Evolutionary conservation across 176 grass and related monocot genomes (phyloP), one percentile per base, ranked within the genome.

Genomic region (maize (Zea mays)): DNA sequence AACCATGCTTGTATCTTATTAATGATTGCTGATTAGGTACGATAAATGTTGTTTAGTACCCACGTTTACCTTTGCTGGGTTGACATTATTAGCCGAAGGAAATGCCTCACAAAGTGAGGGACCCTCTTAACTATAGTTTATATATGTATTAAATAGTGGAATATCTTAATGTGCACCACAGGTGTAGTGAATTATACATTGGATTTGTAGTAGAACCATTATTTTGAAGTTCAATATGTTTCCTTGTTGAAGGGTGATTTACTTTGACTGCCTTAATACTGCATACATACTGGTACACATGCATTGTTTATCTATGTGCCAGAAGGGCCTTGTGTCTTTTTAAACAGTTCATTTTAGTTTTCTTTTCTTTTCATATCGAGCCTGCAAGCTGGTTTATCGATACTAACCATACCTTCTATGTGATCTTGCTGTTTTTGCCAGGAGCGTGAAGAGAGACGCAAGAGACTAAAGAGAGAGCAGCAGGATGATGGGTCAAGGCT

Each of bases 401-500:
- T 74, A 20, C 5, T 51, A 36, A 21, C 11, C 7, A 5, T 45
- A 34, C 6, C 44, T 9, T 38, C 79, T 42, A 67, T 79, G 21
- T 13, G 57, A 52, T 63, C 27, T 47, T 80, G 72, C 17, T 51
- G 37, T 73, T 66, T 34, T 79, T 35, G 59, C 36, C 82, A 97
- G 94, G 91, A 98, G 49, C 89, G 91, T 55, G 91, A 98, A 85
- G 95, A 98, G 84, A 90, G 95, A 65, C 83, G 83, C 19, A 85
- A 45, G 48, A 94, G 48, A 44, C 78, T 94, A 58, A 93, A 87
- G 81, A 87, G 84, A 86, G 81, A 88, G 8, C 69, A 87, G 3
- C 89, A 75, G 20, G 87, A 92, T 83, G 89, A 87, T 75, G 87
- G 89, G 9, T 56, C 81, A 67, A 92, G 80, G 64, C 63, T 65